A percentile compares a stretch with the other conserved stretches of the same genome.
Conservation (phyloP, 768 basidiomycete species). For the Cubamyces lactineus region DNA sequence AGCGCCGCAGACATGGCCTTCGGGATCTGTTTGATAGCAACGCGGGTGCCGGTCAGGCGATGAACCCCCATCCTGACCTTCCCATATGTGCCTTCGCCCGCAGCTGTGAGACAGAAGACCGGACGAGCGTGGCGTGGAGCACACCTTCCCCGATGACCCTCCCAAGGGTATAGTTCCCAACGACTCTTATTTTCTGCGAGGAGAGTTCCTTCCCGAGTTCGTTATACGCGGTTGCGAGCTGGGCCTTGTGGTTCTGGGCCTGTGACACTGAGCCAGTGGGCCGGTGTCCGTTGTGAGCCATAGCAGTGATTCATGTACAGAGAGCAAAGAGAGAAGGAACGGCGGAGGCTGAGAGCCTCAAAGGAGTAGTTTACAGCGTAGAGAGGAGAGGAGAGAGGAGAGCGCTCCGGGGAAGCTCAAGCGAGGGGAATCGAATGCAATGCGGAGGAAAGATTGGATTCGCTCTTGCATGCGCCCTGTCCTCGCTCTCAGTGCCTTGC, state of each 20-base stretch:
- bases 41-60: constrained; percentile 86
- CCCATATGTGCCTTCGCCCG: constrained; percentile 77
- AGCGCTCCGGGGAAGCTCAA: constrained; percentile 9
- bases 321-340: constrained; percentile 27
- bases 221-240: constrained; percentile 95
- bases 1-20: constrained; percentile 90
- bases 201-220: constrained; percentile 95
- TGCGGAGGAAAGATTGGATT: not conserved
- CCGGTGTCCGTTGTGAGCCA: constrained; percentile 33
- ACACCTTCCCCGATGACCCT: constrained; percentile 94
- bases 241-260: constrained; percentile 72
- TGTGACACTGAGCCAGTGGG: constrained; percentile 37
- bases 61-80: constrained; percentile 95
- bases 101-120: constrained; percentile 2
- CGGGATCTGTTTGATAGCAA: constrained; percentile 98
- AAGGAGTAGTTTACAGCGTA: constrained; percentile 17
- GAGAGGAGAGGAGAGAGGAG: not conserved
- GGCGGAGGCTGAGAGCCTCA: constrained; percentile 18
- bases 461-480: not conserved
- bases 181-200: constrained; percentile 86
- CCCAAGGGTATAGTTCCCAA: constrained; percentile 94
- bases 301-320: constrained; percentile 33
- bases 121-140: constrained; percentile 26
- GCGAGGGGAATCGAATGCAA: not conserved
- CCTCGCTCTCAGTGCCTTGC: not conserved